Conservation (phyloP, 176 grass and related monocot species). For the Calamus simplicifolius region DNA sequence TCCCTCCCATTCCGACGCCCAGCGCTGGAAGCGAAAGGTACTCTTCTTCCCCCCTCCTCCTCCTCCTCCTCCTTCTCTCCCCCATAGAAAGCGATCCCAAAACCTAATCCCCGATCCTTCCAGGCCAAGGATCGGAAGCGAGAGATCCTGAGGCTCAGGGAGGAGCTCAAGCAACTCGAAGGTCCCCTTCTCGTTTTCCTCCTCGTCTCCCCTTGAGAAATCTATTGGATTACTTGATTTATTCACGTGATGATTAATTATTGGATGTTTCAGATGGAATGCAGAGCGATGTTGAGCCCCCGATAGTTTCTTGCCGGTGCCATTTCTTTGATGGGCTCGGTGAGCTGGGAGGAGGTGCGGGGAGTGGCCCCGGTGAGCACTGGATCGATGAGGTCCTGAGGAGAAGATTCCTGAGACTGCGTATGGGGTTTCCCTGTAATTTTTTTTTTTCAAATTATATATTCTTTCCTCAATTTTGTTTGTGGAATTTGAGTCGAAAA, state of each 20-base stretch:
- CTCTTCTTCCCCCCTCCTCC: background rate
- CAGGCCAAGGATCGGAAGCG: conserved; percentile 89
- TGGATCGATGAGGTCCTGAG: conserved; percentile 90
- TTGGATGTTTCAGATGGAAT: conserved; percentile 29
- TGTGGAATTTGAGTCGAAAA: conserved; percentile 1
- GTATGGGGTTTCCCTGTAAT: conserved; percentile 18
- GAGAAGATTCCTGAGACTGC: conserved; percentile 78
- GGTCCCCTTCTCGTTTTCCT: conserved; percentile 9
- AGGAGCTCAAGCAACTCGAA: conserved; percentile 80
- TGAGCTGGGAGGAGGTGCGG: conserved; percentile 30
- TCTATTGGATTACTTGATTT: too few species aligned
- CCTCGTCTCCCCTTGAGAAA: background rate
- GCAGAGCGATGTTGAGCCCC: conserved; percentile 33
- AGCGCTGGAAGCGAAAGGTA: conserved; percentile 89
- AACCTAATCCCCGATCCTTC: conserved; percentile 11
- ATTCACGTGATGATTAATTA: too few species aligned
- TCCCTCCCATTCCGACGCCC: conserved; percentile 28
- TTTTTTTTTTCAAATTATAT: background rate
- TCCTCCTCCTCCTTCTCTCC: background rate
- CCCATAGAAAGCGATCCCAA: background rate
- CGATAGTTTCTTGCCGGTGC: conserved; percentile 59
- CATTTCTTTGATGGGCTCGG: conserved; percentile 83
- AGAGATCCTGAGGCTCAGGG: conserved; percentile 64
- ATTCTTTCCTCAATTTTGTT: background rate
- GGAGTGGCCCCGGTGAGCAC: conserved; percentile 28